phyloP scores from a whole-genome alignment of 2,329 filamentous ascomycete species.

The Exophiala xenobiotica region DNA sequence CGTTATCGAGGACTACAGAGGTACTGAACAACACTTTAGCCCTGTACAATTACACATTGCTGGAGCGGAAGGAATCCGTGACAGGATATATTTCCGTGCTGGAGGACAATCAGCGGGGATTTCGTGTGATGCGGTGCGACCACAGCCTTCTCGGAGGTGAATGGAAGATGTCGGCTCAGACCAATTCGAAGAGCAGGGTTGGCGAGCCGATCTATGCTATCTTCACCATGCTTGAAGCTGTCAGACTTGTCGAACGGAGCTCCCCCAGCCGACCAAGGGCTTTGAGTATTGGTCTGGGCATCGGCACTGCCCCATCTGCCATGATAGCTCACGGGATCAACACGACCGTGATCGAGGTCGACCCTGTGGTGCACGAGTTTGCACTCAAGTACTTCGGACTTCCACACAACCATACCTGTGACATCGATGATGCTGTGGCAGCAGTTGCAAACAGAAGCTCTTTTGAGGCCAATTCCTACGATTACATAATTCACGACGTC shows the following conservation, averaged over 20 bases:
- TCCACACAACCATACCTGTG: conserved; percentile 71
- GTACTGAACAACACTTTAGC: conserved; percentile 66
- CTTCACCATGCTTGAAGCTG: conserved; percentile 93
- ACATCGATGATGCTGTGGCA: conserved; percentile 77
- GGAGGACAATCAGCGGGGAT: conserved; percentile 69
- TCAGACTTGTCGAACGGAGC: conserved; percentile 80
- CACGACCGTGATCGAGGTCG: conserved; percentile 92
- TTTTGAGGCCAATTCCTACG: conserved; percentile 54
- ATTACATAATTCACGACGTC: conserved; percentile 96
- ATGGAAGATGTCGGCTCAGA: conserved; percentile 61
- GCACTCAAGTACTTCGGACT: conserved; percentile 81
- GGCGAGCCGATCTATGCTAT: conserved; percentile 90
- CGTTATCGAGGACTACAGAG: conserved; percentile 58
- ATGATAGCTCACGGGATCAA: conserved; percentile 84
- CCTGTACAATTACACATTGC: conserved; percentile 66
- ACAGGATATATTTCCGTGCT: conserved; percentile 93
- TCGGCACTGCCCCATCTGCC: conserved; percentile 86
- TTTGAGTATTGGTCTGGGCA: conserved; percentile 85
- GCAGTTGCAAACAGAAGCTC: conserved; percentile 51
- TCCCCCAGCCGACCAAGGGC: no score
- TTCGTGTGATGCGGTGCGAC: conserved; percentile 84
- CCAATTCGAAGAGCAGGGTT: conserved; percentile 52
- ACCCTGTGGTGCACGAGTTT: conserved; percentile 82
- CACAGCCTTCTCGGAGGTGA: conserved; percentile 92
- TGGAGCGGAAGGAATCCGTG: conserved; percentile 79